A percentile compares a stretch with the other conserved stretches of the same genome.
phyloP scores from a whole-genome alignment of 768 basidiomycete species.

The Candolleomyces efflorescens region DNA sequence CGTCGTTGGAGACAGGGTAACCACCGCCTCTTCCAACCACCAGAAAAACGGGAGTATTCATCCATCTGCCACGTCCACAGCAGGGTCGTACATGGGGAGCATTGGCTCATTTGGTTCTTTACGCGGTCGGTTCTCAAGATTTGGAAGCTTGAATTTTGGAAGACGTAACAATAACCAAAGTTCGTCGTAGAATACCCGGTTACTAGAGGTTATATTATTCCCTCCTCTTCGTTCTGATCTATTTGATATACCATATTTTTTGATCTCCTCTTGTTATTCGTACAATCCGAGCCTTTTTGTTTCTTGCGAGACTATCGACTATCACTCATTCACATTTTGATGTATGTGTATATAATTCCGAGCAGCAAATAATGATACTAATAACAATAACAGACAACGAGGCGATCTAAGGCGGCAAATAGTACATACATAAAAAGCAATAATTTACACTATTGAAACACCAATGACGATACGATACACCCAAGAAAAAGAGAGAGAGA shows the following conservation, averaged over 20 bases:
- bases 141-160: conserved; percentile 71
- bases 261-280: not conserved
- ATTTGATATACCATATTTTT: no score
- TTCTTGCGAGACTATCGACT: no score
- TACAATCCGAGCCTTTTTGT: not conserved
- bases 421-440: not conserved
- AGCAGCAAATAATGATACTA: conserved; percentile 1
- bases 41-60: conserved; percentile 24
- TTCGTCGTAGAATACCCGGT: conserved; percentile 10
- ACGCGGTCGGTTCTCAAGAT: conserved; percentile 70
- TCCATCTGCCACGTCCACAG: conserved; percentile 51
- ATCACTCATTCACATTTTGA: no score
- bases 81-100: conserved; percentile 61
- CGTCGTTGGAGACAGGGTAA: conserved; percentile 43
- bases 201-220: not conserved
- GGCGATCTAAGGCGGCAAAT: not conserved
- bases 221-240: not conserved
- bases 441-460: conserved; percentile 8
- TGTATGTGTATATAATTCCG: not conserved
- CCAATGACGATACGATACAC: not conserved
- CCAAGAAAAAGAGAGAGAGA: not conserved
- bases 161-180: conserved; percentile 30
- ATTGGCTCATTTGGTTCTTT: conserved; percentile 56
- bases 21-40: conserved; percentile 11
- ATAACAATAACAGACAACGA: not conserved